Percentiles rank a stretch among this genome's conserved stretches.
phyloP scores from a whole-genome alignment of 352 stramenopile genomes.

The Pythium utonaiense region DNA sequence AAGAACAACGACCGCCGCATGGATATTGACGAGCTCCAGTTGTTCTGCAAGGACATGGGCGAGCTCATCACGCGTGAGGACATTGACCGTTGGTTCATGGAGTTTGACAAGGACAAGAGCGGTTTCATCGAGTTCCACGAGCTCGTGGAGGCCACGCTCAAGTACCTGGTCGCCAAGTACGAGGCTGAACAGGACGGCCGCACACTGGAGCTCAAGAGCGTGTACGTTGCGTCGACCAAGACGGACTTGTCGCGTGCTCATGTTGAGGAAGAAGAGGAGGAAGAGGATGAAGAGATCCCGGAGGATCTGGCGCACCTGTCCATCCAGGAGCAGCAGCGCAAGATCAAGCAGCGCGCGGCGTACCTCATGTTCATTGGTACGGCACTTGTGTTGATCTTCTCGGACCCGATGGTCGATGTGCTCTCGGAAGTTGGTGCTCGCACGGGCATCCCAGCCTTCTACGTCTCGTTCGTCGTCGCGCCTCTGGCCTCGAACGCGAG shows the following conservation, averaged over 20 bases:
- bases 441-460: constrained; percentile 93
- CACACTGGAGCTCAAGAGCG: constrained; percentile 27
- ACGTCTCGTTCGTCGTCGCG: constrained; percentile 97
- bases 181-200: constrained; percentile 50
- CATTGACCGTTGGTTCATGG: constrained; percentile 75
- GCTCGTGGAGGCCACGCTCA: constrained; percentile 89
- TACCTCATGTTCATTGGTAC: constrained; percentile 94
- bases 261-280: constrained; percentile 77
- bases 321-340: constrained; percentile 93
- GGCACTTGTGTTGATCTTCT: constrained; percentile 92
- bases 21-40: constrained; percentile 88
- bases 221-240: constrained; percentile 46
- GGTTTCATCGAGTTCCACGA: constrained; percentile 94
- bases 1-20: constrained; percentile 88
- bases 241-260: constrained; percentile 43
- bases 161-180: constrained; percentile 81
- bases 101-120: constrained; percentile 90
- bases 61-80: constrained; percentile 83
- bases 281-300: constrained; percentile 93
- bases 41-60: constrained; percentile 94
- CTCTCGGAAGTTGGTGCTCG: constrained; percentile 91
- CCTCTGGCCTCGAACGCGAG: constrained; percentile 98
- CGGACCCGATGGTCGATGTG: constrained; percentile 98
- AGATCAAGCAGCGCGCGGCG: constrained; percentile 93
- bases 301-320: constrained; percentile 92